Base-by-base conservation (phyloP, 169 alveolate genomes). In the Plasmodium vivax region DNA sequence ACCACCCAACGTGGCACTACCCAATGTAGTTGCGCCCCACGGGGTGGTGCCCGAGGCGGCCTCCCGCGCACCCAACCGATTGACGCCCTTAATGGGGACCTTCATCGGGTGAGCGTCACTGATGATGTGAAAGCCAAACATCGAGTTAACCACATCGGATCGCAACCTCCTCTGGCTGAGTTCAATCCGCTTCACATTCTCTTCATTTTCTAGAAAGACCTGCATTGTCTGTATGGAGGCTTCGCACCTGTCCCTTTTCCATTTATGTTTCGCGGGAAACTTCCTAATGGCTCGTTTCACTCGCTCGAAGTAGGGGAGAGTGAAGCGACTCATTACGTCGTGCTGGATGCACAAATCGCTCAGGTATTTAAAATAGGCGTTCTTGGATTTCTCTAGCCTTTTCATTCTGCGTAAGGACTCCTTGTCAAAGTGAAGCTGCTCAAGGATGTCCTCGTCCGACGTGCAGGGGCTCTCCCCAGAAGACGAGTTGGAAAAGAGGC, bases 41-140 rank as follows among this genome's bases (percentile, higher is more conserved):
- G 56, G n/a, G n/a, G 9, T 36, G 34, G 23, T 0, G 5, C 45
- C 19, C 23, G 38, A 45, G 1, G 23, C 3, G 19, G 47, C 56
- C 80, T 68, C 30, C 34, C 38, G 34, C 47, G 16, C 47, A 5
- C 45, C 51, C 45, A 62, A 58, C 2, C 74, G 38, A 45, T 88
- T 88, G 27, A 88, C 36, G 7, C 56, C 7, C 73, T 88, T 88
- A 41, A 88, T 88, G 32, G 90, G 90, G 0, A 88, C 14, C 83
- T 88, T 88, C 91, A 88, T 88, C 51, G 91, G 90, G 19, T 88
- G 88, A 1, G 74, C 80, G 34, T 88, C 90, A 88, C 47, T 88
- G 12, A 88, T 88, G 41, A 88, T 80, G 34, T 88, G 71, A 81
- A 88, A 88, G 2, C 94, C 94, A 62, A 88, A 88, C 94, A 88